Evolutionary conservation across 768 basidiomycete species (phyloP).

Genomic region (Trametes cingulata): DNA sequence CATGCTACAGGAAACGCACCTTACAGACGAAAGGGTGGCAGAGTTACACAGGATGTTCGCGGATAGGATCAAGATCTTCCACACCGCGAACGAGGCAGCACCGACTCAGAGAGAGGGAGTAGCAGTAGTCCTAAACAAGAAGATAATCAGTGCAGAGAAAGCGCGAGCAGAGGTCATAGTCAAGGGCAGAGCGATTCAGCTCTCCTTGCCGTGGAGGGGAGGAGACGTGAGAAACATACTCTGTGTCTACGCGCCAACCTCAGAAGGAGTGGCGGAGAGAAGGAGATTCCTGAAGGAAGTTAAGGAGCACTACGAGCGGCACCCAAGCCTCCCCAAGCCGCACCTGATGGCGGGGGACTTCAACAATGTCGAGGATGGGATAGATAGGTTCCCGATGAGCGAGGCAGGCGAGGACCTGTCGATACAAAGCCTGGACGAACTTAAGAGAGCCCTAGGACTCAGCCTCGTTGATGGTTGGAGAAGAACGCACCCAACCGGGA

Average conservation of each 20-base stretch:
- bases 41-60: constrained; percentile 3
- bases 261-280: background rate
- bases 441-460: background rate
- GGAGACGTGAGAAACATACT: background rate
- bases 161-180: background rate
- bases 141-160: background rate
- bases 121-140: no score
- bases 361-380: background rate
- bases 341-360: no score
- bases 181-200: background rate
- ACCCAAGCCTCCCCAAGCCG: no score
- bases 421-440: background rate
- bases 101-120: no score
- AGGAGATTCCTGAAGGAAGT: background rate
- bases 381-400: background rate
- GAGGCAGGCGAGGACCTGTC: background rate
- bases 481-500: background rate
- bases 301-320: no score
- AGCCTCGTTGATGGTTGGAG: background rate
- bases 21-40: background rate
- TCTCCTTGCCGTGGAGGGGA: background rate
- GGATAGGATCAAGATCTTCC: no score
- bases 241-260: background rate
- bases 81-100: no score
- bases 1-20: constrained; percentile 16